These are phyloP conservation scores for Trypanosoma rangeli DNA, from an alignment of 208 protist species.

Conservation along the genomic window DNA sequence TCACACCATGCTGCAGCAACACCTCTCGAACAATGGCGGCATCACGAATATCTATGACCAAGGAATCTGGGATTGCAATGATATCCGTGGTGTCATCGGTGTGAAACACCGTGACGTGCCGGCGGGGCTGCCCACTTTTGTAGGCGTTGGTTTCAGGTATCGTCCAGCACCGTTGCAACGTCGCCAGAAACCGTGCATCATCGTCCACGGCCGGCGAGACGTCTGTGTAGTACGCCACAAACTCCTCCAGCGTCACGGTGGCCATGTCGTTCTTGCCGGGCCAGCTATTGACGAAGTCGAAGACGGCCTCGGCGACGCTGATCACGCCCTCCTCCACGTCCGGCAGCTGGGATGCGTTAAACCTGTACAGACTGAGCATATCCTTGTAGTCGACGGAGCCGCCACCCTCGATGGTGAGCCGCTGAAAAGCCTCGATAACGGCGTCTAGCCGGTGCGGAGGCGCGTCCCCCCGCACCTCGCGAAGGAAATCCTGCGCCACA, in stretches of 20 bases:
- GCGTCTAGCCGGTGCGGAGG: constrained; percentile 46
- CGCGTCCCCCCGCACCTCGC: constrained; percentile 79
- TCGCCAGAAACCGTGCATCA: constrained; percentile 82
- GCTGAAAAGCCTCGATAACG: constrained; percentile 69
- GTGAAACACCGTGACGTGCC: constrained; percentile 62
- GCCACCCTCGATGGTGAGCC: constrained; percentile 72
- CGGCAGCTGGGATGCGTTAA: constrained; percentile 58
- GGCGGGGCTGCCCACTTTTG: constrained; percentile 39
- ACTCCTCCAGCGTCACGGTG: constrained; percentile 77
- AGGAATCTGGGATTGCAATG: constrained; percentile 65
- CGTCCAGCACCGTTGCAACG: constrained; percentile 66
- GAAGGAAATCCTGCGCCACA: constrained; percentile 74
- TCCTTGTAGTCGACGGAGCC: constrained; percentile 77
- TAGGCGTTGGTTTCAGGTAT: constrained; percentile 75
- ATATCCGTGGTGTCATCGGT: constrained; percentile 57
- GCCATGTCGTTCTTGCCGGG: constrained; percentile 63
- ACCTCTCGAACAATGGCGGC: constrained; percentile 47
- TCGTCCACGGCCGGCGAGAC: constrained; percentile 71
- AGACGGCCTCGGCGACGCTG: constrained; percentile 61
- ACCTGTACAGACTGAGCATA: constrained; percentile 68
- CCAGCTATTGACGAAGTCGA: constrained; percentile 85
- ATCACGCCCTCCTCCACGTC: constrained; percentile 69
- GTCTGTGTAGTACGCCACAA: constrained; percentile 92
- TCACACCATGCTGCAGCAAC: constrained; percentile 65
- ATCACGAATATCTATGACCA: constrained; percentile 54